These are phyloP conservation scores for Amborella trichopoda DNA, from an alignment of 164 flowering plant genomes.

Conservation along the genomic window DNA sequence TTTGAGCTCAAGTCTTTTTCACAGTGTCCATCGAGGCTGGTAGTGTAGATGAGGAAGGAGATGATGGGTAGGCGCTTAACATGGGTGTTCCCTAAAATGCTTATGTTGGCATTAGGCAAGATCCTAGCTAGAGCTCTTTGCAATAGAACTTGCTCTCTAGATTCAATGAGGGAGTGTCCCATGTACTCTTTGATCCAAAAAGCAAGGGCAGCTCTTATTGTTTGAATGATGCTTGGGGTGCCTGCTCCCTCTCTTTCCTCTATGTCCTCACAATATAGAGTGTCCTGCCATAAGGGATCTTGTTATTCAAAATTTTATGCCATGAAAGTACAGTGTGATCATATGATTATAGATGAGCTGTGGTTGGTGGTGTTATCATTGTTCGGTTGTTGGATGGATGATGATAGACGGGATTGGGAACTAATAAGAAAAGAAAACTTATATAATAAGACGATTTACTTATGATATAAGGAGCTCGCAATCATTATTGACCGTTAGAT, in stretches of 20 bases:
- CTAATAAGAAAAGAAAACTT: no score
- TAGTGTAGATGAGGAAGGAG: constrained; percentile 55
- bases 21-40: constrained; percentile 10
- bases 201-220: constrained; percentile 54
- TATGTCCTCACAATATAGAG: constrained; percentile 50
- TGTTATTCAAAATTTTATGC: no score
- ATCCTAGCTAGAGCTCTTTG: constrained; percentile 50
- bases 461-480: no score
- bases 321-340: no score
- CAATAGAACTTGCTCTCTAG: constrained; percentile 24
- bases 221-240: constrained; percentile 65
- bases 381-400: no score
- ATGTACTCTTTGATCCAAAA: constrained; percentile 84
- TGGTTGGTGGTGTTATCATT: no score
- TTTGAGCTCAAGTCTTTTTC: not conserved
- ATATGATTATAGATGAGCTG: no score
- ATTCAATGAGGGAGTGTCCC: constrained; percentile 39
- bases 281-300: constrained; percentile 51
- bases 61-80: constrained; percentile 47
- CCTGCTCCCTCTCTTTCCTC: constrained; percentile 87
- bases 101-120: constrained; percentile 36
- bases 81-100: constrained; percentile 45
- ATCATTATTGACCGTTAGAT: no score
- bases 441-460: no score
- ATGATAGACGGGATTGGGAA: no score